phyloP scores from a whole-genome alignment of 495 filamentous ascomycete species.

The Aspergillus affinis region DNA sequence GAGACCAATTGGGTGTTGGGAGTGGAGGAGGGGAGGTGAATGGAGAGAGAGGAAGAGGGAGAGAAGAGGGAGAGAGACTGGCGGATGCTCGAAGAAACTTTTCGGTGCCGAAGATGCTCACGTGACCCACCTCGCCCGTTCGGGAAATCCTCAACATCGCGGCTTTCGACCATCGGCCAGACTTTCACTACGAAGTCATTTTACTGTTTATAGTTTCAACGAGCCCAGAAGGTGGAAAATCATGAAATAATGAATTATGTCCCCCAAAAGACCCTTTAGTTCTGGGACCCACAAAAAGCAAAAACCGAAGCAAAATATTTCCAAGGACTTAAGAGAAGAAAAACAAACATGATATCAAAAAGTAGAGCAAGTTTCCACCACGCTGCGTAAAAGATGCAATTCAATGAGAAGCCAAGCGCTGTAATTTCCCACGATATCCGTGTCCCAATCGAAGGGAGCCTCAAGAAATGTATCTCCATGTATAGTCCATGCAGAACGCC shows the following conservation, averaged over 20 bases:
- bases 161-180: too few species aligned
- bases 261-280: background rate
- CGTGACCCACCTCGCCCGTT: constrained; percentile 20
- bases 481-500: constrained; percentile 19
- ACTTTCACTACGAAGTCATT: too few species aligned
- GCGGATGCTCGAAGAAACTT: constrained; percentile 37
- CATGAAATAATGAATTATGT: too few species aligned
- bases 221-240: too few species aligned
- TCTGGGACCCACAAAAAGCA: constrained; percentile 7
- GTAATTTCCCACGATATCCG: constrained; percentile 13
- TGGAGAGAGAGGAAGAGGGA: constrained; percentile 17
- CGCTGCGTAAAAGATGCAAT: constrained; percentile 15
- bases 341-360: constrained; percentile 9
- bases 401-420: constrained; percentile 12
- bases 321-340: constrained; percentile 10
- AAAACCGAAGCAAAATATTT: background rate
- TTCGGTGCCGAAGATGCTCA: constrained; percentile 26
- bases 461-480: constrained; percentile 18
- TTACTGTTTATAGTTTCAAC: too few species aligned
- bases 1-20: constrained; percentile 24
- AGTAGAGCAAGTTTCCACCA: constrained; percentile 14
- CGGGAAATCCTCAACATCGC: background rate
- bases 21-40: constrained; percentile 16
- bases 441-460: constrained; percentile 14
- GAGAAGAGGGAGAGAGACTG: constrained; percentile 6